Percentiles rank a stretch among this genome's conserved stretches.
Evolutionary conservation across 768 basidiomycete genomes (phyloP).

Genomic region (Tylopilus intermedius): DNA sequence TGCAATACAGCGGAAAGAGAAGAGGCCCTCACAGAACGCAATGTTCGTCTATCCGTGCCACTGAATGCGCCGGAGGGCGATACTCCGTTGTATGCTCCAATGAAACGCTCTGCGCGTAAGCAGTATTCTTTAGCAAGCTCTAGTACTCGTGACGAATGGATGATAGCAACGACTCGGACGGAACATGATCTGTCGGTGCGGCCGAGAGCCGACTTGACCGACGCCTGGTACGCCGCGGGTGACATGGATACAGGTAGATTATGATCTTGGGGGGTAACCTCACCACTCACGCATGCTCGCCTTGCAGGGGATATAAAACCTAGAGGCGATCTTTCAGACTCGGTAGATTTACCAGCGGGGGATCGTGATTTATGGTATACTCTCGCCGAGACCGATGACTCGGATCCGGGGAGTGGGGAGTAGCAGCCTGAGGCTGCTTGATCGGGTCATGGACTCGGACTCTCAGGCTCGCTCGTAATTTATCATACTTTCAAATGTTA

Average conservation of each 20-base stretch:
- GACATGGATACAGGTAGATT: neutral
- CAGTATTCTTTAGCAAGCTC: neutral
- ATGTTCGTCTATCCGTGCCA: neutral
- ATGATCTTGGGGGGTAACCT: neutral
- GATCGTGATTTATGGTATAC: slow-evolving; percentile 1
- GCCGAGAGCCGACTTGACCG: neutral
- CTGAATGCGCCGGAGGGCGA: neutral
- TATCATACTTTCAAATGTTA: neutral
- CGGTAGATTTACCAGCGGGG: neutral
- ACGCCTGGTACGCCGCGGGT: neutral
- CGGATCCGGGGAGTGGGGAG: neutral
- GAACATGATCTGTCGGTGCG: neutral
- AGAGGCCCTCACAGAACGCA: neutral
- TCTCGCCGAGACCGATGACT: neutral
- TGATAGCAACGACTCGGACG: neutral
- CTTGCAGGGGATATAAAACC: neutral
- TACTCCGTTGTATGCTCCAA: neutral
- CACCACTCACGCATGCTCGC: neutral
- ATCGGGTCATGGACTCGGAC: neutral
- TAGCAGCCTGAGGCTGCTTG: neutral
- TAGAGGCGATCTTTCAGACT: neutral
- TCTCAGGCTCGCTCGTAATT: neutral
- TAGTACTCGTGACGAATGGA: neutral
- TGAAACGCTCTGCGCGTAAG: neutral
- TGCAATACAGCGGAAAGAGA: neutral